Conservation (phyloP, 768 basidiomycete genomes). For the Dendrothele bispora region DNA sequence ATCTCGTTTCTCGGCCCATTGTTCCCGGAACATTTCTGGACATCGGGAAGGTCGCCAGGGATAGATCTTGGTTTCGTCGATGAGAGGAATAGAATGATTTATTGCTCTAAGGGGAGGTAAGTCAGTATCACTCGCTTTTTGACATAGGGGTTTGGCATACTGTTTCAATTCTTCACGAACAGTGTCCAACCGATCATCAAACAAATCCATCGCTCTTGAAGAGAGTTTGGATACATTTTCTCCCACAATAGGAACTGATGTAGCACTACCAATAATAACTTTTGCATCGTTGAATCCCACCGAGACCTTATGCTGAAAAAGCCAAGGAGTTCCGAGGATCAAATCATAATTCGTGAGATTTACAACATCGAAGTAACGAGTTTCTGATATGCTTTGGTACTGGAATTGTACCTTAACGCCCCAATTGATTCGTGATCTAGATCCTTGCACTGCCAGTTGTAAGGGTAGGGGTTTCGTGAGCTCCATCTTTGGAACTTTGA, state of each 20-base stretch:
- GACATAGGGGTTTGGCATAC: constrained; percentile 12
- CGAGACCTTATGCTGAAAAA: constrained; percentile 28
- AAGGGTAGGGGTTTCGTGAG: constrained; percentile 23
- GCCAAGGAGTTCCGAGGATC: constrained; percentile 35
- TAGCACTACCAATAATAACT: constrained; percentile 13
- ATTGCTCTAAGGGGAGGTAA: constrained; percentile 26
- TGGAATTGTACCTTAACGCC: constrained; percentile 5
- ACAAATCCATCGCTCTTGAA: constrained; percentile 9
- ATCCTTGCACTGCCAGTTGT: constrained; percentile 29
- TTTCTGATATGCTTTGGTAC: constrained; percentile 12
- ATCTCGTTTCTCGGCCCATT: constrained; percentile 21
- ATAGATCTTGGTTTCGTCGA: constrained; percentile 18
- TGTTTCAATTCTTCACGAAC: constrained; percentile 10
- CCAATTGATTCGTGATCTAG: constrained; percentile 22
- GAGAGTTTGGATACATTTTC: constrained; percentile 9
- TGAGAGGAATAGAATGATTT: constrained; percentile 29
- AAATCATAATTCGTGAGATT: constrained; percentile 40
- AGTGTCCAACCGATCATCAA: constrained; percentile 8
- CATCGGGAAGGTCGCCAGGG: constrained; percentile 19
- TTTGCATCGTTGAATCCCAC: constrained; percentile 25
- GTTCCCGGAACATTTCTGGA: constrained; percentile 18
- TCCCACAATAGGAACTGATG: constrained; percentile 15
- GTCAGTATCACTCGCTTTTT: constrained; percentile 1
- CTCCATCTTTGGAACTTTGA: constrained; percentile 11
- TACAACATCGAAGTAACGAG: constrained; percentile 31